Conservation (phyloP, 2,329 filamentous ascomycete genomes). For the Ophiostoma sp. region DNA sequence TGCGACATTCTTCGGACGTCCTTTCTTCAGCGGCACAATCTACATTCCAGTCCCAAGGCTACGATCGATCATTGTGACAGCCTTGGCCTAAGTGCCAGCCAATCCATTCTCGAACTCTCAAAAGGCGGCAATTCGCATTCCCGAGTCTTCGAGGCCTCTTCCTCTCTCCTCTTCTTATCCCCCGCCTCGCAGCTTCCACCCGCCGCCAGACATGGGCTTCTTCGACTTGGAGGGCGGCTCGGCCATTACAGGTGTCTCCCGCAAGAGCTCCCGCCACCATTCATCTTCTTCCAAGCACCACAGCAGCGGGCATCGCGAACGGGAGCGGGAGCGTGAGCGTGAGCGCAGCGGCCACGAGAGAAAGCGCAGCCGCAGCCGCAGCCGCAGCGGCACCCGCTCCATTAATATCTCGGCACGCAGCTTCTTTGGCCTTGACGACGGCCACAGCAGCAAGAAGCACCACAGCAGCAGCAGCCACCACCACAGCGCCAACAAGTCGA, state of each 20-base stretch:
- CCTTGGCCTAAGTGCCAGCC: neutral
- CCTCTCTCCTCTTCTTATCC: neutral
- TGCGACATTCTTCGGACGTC: neutral
- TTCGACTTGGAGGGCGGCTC: constrained; percentile 39
- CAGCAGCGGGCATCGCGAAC: constrained; percentile 9
- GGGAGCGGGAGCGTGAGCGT: constrained; percentile 32
- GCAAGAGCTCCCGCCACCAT: constrained; percentile 29
- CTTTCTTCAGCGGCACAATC: constrained; percentile 7
- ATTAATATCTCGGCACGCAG: constrained; percentile 22
- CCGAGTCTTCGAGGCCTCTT: neutral
- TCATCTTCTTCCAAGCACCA: constrained; percentile 34
- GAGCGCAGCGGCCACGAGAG: constrained; percentile 32
- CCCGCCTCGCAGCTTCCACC: neutral
- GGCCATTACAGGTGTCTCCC: constrained; percentile 34
- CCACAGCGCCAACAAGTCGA: constrained; percentile 40
- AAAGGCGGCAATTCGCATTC: neutral
- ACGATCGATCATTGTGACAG: neutral
- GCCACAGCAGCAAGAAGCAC: neutral
- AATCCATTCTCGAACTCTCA: neutral
- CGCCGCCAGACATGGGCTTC: constrained; percentile 36
- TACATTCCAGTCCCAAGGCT: constrained; percentile 18
- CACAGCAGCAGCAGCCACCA: constrained; percentile 40
- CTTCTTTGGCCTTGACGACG: constrained; percentile 29
- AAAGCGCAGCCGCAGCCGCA: constrained; percentile 38
- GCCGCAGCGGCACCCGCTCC: constrained; percentile 36